Conservation (phyloP, 2,329 filamentous ascomycete genomes). For the Trichoderma afroharzianum region DNA sequence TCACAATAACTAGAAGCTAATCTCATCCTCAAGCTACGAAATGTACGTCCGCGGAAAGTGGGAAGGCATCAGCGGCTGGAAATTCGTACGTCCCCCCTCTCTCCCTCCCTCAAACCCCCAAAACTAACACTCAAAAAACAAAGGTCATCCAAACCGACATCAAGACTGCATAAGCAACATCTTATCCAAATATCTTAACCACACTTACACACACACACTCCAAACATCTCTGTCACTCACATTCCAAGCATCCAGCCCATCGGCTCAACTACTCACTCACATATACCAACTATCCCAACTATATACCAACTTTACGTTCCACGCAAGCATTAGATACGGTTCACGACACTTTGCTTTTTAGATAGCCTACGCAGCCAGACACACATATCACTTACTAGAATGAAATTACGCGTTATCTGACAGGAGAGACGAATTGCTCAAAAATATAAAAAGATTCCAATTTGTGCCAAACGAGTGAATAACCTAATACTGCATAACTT, state of each 20-base stretch:
- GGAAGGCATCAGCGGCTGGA: conserved; percentile 14
- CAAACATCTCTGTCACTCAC: background rate
- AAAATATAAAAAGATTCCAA: background rate
- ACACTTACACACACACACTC: background rate
- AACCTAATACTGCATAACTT: conserved; percentile 8
- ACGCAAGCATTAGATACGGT: conserved; percentile 11
- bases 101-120: background rate
- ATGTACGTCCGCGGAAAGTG: conserved; percentile 16
- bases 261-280: background rate
- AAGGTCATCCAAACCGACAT: conserved; percentile 14
- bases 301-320: background rate
- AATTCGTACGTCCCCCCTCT: background rate
- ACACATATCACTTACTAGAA: conserved; percentile 3
- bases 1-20: background rate
- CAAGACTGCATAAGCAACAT: conserved; percentile 2
- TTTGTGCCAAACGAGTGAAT: background rate
- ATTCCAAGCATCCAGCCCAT: background rate
- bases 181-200: background rate
- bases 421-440: background rate
- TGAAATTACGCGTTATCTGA: conserved; percentile 12
- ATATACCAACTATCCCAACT: conserved; percentile 3
- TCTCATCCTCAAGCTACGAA: background rate
- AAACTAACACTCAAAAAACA: background rate
- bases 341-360: conserved; percentile 9
- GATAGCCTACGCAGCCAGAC: conserved; percentile 3